phyloP scores from a whole-genome alignment of 495 filamentous ascomycete species.

The Lepraria neglecta region DNA sequence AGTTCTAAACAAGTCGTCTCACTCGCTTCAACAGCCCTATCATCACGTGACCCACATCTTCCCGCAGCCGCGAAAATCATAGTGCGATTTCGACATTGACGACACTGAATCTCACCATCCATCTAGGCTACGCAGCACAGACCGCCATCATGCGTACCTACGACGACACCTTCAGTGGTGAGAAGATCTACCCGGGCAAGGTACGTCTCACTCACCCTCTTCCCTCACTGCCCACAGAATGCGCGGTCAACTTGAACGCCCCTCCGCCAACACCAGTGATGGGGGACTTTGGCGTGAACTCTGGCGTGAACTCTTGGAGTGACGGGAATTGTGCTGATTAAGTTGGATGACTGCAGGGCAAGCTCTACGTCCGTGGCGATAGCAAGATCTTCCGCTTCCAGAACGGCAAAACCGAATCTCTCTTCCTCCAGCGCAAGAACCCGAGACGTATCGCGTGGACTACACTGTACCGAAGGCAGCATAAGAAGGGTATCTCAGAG shows the following conservation, averaged over 20 bases:
- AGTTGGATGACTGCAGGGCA: conserved; percentile 57
- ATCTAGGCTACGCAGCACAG: conserved; percentile 20
- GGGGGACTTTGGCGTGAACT: background rate
- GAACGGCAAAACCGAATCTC: conserved; percentile 98
- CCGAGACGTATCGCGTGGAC: conserved; percentile 98
- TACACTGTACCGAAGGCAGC: conserved; percentile 91
- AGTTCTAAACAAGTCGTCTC: no score
- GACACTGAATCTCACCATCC: background rate
- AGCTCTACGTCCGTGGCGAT: conserved; percentile 98
- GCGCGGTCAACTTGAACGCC: background rate
- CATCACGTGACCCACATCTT: conserved; percentile 24
- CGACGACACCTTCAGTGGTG: conserved; percentile 96
- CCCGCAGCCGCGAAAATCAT: conserved; percentile 12
- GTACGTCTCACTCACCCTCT: conserved; percentile 49
- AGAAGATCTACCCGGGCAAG: conserved; percentile 99
- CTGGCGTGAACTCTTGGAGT: background rate
- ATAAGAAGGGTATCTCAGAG: conserved; percentile 99
- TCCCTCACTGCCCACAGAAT: background rate
- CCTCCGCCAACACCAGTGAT: background rate
- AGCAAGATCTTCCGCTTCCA: conserved; percentile 99
- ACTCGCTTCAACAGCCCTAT: conserved; percentile 22
- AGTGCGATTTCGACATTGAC: conserved; percentile 6
- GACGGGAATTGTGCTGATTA: background rate
- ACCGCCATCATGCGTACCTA: conserved; percentile 90
- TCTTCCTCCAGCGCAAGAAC: conserved; percentile 99